Evolutionary conservation across 192 early-diverging fungal species (phyloP), one percentile per base, ranked within the genome.

Genomic region (Blastocladiella britannica): DNA sequence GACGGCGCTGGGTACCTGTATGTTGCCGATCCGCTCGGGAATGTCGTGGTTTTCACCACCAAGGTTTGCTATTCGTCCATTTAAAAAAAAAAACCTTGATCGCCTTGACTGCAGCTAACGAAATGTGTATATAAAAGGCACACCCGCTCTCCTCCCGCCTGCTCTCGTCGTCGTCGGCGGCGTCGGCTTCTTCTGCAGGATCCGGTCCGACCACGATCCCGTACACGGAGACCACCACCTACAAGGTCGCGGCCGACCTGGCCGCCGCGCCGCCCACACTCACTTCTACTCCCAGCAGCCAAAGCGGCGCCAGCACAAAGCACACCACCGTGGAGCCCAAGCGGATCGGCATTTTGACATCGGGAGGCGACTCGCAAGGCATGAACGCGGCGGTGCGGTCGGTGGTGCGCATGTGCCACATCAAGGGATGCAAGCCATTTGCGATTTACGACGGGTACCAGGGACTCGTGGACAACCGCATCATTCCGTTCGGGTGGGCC

Each of bases 351-450:
- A 78, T 97, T 26, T 66, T 97, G 29, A 97, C 93, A 9, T 86
- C 83, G 30, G 93, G 93, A 28, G 93, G 93, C 28, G 93, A 97
- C 65, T 83, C 86, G 9, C 85, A 83, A n/a, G 93, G 93, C 26
- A 97, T 97, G 93, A 97, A 97, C 62, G 85, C 93, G 25, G 85
- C 82, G 25, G 93, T 97, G 26, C 74, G 93, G 25, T 80, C 85
- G 7, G 85, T 93, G 25, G 90, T 91, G 15, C 80, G 93, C 26
- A 82, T 88, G 61, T 82, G 87, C 1, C 82, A 93, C 60, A 74
- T 83, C 22, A 75, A 80, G 23, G 84, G 77, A 7, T 92, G 88
- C 67, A 72, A 84, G 26, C 83, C 89, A 3, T 97, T 77, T 67
- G 84, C 82, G 9, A 85, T 97, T 56, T 89, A 89, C 62, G 93